phyloP scores from a whole-genome alignment of 2,329 filamentous ascomycete genomes.

The Lasiodiplodia theobromae region DNA sequence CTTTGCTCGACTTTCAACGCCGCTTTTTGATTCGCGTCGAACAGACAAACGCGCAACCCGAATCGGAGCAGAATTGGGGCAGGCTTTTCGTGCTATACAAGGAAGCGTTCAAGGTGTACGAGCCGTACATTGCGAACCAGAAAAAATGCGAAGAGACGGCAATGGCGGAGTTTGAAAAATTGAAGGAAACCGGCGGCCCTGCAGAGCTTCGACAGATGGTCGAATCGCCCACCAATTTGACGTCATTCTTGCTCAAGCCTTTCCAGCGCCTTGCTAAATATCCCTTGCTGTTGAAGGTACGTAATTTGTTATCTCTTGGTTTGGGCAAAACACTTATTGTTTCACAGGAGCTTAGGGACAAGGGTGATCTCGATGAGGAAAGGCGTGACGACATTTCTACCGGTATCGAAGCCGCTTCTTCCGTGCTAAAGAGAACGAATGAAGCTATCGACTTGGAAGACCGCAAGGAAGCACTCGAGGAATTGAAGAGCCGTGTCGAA shows the following conservation, averaged over 20 bases:
- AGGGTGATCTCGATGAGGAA: slow-evolving; percentile 74
- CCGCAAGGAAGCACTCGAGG: slow-evolving; percentile 80
- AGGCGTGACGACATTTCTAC: slow-evolving; percentile 74
- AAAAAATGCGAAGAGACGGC: slow-evolving; percentile 87
- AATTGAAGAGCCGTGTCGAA: slow-evolving; percentile 83
- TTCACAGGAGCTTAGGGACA: slow-evolving; percentile 80
- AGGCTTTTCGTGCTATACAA: slow-evolving; percentile 85
- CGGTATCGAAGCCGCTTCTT: slow-evolving; percentile 82
- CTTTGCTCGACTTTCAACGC: slow-evolving; percentile 92
- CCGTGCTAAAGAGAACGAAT: slow-evolving; percentile 84
- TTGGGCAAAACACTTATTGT: slow-evolving; percentile 1
- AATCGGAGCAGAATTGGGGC: slow-evolving; percentile 88
- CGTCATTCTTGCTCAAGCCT: slow-evolving; percentile 92
- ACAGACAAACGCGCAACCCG: slow-evolving; percentile 85
- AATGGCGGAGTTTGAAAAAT: slow-evolving; percentile 84
- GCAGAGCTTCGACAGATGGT: slow-evolving; percentile 73
- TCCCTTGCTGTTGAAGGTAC: slow-evolving; percentile 83
- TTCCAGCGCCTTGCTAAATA: slow-evolving; percentile 97
- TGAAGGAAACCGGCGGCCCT: slow-evolving; percentile 74
- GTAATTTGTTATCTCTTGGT: slow-evolving; percentile 32
- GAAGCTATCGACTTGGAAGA: slow-evolving; percentile 90
- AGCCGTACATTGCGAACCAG: slow-evolving; percentile 97
- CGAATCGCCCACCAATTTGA: slow-evolving; percentile 83
- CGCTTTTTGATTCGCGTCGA: slow-evolving; percentile 95
- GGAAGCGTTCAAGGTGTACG: slow-evolving; percentile 89